Evolutionary conservation across 306 rosid species (phyloP), one percentile per base, ranked within the genome.

Genomic region (Vigna angularis): DNA sequence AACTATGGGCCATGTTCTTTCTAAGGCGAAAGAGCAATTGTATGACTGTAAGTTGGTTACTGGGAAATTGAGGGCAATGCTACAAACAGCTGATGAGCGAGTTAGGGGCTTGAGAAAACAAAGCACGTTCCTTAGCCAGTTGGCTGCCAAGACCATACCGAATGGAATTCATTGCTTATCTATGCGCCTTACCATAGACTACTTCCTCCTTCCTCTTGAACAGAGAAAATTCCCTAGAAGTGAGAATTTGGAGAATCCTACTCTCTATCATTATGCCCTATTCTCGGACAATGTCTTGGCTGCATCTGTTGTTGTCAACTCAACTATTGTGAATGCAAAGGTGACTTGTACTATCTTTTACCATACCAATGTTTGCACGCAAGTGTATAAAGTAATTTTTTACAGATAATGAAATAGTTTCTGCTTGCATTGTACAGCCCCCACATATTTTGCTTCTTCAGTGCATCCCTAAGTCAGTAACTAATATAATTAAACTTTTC

Each of bases 201-300:
- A 93, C 79, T 83, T 86, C 87, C 98, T 96, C 87, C 96, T 96
- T 52, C 86, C 96, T 66, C 82, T 56, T 38, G 98, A 88, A 79
- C 86, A 90, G 80, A 89, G 97, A 77, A 87, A 83, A 76, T 91
- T 93, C 79, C 98, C 97, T 6, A 78, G 64, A 79, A 91, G 87
- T 80, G 97, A 93, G 88, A 93, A 90, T 82, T 86, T 96, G 87
- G 98, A 89, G 69, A 88, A 91, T 86, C 90, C 96, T 45, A 85
- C 55, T 78, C 89, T 96, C 62, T 88, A 91, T 83, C 99, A 96
- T 89, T 93, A 96, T 44, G 96, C 98, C 18, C 89, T 96, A 69
- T 96, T 93, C 87, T 91, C 99, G 1, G 99, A 96, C 92, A 96
- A 96, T 42, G 98, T 96, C 71, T 84, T 96, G 94, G 99, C 98